Base-by-base conservation (phyloP, 768 basidiomycete species). In the Lactarius quietus region DNA sequence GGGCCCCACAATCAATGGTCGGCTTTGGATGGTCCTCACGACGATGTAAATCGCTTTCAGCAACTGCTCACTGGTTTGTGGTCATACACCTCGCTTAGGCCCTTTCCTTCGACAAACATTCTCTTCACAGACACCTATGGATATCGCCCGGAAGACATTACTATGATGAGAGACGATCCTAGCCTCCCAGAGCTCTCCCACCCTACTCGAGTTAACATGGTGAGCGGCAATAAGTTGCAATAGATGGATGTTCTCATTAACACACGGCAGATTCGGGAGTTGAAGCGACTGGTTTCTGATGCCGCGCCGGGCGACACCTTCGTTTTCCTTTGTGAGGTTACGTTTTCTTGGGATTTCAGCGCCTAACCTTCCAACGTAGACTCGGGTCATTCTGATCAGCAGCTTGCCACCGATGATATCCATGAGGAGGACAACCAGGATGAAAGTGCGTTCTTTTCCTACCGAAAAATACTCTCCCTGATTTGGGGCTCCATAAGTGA, bases 371-470 rank as follows among this genome's bases (percentile, higher is more conserved):
- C 20, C 17, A 17, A 8, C 23, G 26, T 33, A 74, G 73, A 65
- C 28, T 69, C 71, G 3, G 73, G 73, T 9, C 72, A 74, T 62
- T 71, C 72, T 3, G 69, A 65, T 18, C 73, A 73, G 55, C 55
- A 10, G 43, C 7, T 62, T 1, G 61, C 63, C 36, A 6, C 6
- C n/a, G 61, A 41, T 26, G 59, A 67, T 12, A 14, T n/a, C 29
- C 62, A n/a, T 3, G 70, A 73, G 63, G 69, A 69, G 6, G 71
- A 72, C 51, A 70, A 64, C 6, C n/a, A 63, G 26, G 72, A 73
- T 29, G 72, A 72, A 61, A 64, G 72, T 70, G 48, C 33, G 69
- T 35, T 8, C 33, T 8, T 38, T 28, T 18, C 29, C n/a, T n/a
- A 23, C 18, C 17, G 7, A 31, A 26, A 15, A 8, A 9, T 20